phyloP scores from a whole-genome alignment of 2,329 filamentous ascomycete genomes.

The Drechslera avenae region DNA sequence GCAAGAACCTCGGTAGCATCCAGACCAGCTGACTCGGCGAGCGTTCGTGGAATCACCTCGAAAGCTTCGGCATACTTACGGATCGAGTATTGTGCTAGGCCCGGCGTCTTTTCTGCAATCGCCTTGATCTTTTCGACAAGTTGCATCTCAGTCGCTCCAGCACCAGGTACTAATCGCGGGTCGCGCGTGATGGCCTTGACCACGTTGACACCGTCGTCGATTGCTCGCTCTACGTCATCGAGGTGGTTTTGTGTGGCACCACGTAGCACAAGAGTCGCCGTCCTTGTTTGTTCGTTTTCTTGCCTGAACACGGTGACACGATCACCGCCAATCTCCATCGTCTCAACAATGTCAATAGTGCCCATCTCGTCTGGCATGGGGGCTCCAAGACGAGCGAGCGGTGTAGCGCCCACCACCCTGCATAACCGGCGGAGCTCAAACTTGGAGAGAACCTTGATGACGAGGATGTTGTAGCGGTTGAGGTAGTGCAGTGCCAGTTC shows the following conservation, averaged over 20 bases:
- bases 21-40: constrained; percentile 92
- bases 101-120: constrained; percentile 89
- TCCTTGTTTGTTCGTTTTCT: constrained; percentile 89
- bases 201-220: constrained; percentile 97
- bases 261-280: constrained; percentile 89
- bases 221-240: constrained; percentile 93
- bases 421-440: constrained; percentile 95
- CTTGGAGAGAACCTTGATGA: constrained; percentile 97
- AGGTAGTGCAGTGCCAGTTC: constrained; percentile 97
- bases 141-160: constrained; percentile 92
- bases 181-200: constrained; percentile 98
- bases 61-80: constrained; percentile 97
- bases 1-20: constrained; percentile 97
- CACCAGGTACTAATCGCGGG: constrained; percentile 86
- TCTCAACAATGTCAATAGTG: constrained; percentile 91
- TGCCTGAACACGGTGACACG: constrained; percentile 98
- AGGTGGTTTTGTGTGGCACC: constrained; percentile 98
- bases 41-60: constrained; percentile 90
- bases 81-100: constrained; percentile 93
- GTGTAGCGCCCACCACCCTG: constrained; percentile 93
- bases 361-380: constrained; percentile 99
- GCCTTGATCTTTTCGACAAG: constrained; percentile 90
- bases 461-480: constrained; percentile 93
- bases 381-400: constrained; percentile 91
- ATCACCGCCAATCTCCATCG: constrained; percentile 95